phyloP scores from a whole-genome alignment of 1,284 basidiomycete species.

The Sphaerobolus stellatus region DNA sequence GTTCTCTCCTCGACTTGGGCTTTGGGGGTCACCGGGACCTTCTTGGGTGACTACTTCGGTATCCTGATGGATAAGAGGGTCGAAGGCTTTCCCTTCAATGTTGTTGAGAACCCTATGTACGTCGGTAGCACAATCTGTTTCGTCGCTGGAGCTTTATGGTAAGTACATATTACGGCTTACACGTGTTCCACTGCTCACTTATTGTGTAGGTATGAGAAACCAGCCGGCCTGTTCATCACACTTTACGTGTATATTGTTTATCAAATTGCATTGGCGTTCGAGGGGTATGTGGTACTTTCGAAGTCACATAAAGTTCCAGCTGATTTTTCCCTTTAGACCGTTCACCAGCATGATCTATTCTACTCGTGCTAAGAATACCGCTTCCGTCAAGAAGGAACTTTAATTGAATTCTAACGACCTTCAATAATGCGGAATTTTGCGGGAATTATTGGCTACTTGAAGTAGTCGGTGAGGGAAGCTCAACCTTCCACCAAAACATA shows the following conservation, averaged over 20 bases:
- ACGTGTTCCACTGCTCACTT: slow-evolving; percentile 6
- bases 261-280: slow-evolving; percentile 77
- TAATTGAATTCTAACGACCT: too few relatives aligned
- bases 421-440: too few relatives aligned
- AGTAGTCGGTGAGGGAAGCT: too few relatives aligned
- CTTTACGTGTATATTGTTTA: slow-evolving; percentile 82
- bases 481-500: too few relatives aligned
- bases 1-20: slow-evolving; percentile 90
- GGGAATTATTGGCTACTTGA: too few relatives aligned
- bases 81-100: slow-evolving; percentile 93
- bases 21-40: slow-evolving; percentile 91
- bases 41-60: slow-evolving; percentile 98
- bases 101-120: slow-evolving; percentile 95
- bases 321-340: slow-evolving; percentile 44
- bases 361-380: slow-evolving; percentile 42
- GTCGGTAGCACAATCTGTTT: slow-evolving; percentile 89
- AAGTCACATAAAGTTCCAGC: slow-evolving; percentile 9
- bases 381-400: slow-evolving; percentile 36
- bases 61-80: slow-evolving; percentile 91
- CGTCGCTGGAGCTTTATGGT: slow-evolving; percentile 81
- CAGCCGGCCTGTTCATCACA: slow-evolving; percentile 75
- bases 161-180: slow-evolving; percentile 24
- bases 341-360: slow-evolving; percentile 84
- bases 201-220: slow-evolving; percentile 69
- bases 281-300: slow-evolving; percentile 62